Evolutionary conservation across 768 basidiomycete genomes (phyloP).

Genomic region (Xerocomus spinulosus): DNA sequence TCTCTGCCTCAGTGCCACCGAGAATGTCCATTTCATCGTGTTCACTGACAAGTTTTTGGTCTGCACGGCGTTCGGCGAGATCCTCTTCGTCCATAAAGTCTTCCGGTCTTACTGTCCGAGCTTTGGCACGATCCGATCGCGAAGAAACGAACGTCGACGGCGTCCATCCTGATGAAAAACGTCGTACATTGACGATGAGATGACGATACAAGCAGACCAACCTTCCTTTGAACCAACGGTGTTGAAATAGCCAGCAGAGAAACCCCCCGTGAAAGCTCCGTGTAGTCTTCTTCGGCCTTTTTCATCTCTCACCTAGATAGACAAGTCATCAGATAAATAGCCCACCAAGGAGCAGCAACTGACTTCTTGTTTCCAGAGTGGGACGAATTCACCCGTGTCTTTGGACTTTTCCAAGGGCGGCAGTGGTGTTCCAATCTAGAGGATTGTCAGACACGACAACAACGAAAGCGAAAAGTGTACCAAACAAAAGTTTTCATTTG

Average conservation of each 20-base stretch:
- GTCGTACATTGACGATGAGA: not conserved
- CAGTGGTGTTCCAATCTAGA: slow-evolving; percentile 87
- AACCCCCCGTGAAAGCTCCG: slow-evolving; percentile 97
- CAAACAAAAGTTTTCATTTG: slow-evolving; percentile 83
- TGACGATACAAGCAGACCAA: slow-evolving; percentile 24
- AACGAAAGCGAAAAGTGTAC: slow-evolving; percentile 36
- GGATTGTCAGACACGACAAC: not conserved
- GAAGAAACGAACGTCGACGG: slow-evolving; percentile 93
- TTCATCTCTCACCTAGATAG: slow-evolving; percentile 78
- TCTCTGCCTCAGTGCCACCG: slow-evolving; percentile 51
- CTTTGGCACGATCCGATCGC: slow-evolving; percentile 64
- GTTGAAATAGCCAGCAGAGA: slow-evolving; percentile 97
- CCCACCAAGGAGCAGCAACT: slow-evolving; percentile 22
- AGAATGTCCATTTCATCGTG: slow-evolving; percentile 73
- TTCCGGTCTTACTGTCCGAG: slow-evolving; percentile 60
- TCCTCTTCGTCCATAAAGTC: slow-evolving; percentile 99
- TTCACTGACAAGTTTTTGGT: slow-evolving; percentile 69
- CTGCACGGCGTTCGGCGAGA: slow-evolving; percentile 73
- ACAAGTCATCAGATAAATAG: slow-evolving; percentile 16
- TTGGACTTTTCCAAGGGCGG: slow-evolving; percentile 92
- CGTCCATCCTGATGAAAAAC: slow-evolving; percentile 75
- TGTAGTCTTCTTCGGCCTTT: slow-evolving; percentile 90
- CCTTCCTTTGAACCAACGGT: slow-evolving; percentile 96
- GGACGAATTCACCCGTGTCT: slow-evolving; percentile 92
- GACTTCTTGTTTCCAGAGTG: slow-evolving; percentile 97